These are phyloP conservation scores for Globisporangium sylvaticum DNA, from an alignment of 352 stramenopile species.

Conservation along the genomic window DNA sequence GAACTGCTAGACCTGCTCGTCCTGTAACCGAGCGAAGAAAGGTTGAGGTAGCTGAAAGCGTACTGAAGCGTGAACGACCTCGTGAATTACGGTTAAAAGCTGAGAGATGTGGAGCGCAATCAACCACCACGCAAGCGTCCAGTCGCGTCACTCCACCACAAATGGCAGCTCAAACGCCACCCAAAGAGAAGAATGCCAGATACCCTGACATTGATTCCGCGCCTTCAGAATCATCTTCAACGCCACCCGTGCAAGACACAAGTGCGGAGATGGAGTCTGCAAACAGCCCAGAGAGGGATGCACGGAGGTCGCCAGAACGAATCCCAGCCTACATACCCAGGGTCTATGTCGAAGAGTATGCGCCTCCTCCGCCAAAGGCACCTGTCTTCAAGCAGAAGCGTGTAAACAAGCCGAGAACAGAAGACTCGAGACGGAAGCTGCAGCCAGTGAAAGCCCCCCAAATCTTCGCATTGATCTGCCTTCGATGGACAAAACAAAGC, in stretches of 20 bases:
- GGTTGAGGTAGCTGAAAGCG: not conserved
- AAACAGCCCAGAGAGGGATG: not conserved
- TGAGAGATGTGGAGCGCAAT: not conserved
- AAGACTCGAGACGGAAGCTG: conserved; percentile 29
- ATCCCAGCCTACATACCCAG: conserved; percentile 6
- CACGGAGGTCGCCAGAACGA: conserved; percentile 4
- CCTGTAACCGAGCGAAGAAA: not conserved
- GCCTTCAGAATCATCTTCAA: not conserved
- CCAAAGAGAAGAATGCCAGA: not conserved
- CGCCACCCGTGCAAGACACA: not conserved
- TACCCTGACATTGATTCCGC: not conserved
- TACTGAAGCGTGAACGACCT: conserved; percentile 10
- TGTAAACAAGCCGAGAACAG: conserved; percentile 20
- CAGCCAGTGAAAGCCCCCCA: conserved; percentile 44
- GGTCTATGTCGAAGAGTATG: conserved; percentile 24
- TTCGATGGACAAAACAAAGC: conserved; percentile 59
- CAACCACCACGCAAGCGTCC: not conserved
- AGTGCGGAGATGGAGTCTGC: not conserved
- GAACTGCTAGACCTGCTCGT: not conserved
- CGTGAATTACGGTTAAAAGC: conserved; percentile 11
- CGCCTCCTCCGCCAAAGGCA: conserved; percentile 34
- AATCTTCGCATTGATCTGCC: conserved; percentile 47
- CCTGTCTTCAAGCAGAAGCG: conserved; percentile 33
- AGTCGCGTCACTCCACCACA: not conserved
- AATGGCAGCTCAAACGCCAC: not conserved